Conservation (phyloP, 2,329 filamentous ascomycete species). For the Scolecobasidium constrictum region DNA sequence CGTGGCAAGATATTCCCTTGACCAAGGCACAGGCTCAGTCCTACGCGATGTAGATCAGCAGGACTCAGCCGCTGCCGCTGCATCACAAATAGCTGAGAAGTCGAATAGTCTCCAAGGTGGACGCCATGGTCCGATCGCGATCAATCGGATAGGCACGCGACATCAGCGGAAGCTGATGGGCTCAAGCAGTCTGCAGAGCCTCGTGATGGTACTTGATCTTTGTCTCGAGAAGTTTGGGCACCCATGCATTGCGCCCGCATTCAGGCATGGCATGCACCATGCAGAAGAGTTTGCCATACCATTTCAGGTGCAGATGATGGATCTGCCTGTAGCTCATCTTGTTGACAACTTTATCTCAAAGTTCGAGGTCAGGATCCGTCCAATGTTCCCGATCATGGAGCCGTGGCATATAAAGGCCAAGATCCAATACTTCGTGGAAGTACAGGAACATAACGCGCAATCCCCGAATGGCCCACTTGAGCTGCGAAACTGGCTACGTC, state of each 20-base stretch:
- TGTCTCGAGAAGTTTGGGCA: neutral
- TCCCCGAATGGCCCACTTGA: neutral
- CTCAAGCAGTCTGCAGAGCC: neutral
- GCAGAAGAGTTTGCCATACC: neutral
- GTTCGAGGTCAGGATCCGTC: neutral
- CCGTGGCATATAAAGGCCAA: neutral
- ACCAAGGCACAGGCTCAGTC: too few relatives aligned
- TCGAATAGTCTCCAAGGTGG: too few relatives aligned
- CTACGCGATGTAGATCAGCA: too few relatives aligned
- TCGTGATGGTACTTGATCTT: neutral
- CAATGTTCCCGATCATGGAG: neutral
- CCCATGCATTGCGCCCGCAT: neutral
- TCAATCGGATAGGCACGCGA: neutral
- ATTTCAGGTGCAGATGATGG: neutral
- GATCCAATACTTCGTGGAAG: neutral
- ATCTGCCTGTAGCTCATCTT: neutral
- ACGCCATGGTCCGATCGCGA: neutral
- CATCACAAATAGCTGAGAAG: too few relatives aligned
- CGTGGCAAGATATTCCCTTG: too few relatives aligned
- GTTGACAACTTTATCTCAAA: neutral
- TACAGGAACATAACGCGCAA: neutral
- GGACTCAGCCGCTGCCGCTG: too few relatives aligned
- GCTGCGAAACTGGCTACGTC: neutral
- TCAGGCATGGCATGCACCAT: constrained; percentile 1
- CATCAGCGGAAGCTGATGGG: neutral